Evolutionary conservation across 169 alveolate species (phyloP).

Genomic region (Condylostoma magnum): DNA sequence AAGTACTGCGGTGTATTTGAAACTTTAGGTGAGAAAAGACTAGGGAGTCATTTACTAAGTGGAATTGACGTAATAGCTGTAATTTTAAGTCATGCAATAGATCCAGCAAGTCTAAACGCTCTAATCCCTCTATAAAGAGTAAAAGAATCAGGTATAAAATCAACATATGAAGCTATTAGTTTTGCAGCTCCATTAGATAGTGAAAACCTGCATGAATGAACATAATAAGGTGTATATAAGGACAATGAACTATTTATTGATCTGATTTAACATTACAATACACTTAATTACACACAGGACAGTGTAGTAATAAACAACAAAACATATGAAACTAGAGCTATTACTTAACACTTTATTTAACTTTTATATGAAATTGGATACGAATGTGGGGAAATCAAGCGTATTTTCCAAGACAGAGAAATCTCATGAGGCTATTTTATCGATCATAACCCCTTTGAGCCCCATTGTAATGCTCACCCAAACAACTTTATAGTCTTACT

Average conservation of each 20-base stretch:
- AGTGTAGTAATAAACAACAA: not conserved
- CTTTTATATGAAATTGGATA: constrained; percentile 55
- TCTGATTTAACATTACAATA: not conserved
- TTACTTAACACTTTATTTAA: constrained; percentile 8
- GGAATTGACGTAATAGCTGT: constrained; percentile 37
- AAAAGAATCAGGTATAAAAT: not conserved
- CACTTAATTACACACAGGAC: not conserved
- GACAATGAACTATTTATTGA: not conserved
- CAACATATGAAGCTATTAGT: constrained; percentile 2
- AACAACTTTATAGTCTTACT: constrained; percentile 65
- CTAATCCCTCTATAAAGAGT: constrained; percentile 5
- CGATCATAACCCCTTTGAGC: constrained; percentile 65
- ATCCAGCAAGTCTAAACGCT: not conserved
- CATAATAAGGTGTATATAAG: not conserved
- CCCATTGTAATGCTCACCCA: constrained; percentile 74
- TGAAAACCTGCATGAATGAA: not conserved
- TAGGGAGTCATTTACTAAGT: constrained; percentile 63
- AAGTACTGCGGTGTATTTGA: constrained; percentile 69
- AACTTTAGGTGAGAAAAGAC: constrained; percentile 72
- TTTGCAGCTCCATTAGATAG: constrained; percentile 34
- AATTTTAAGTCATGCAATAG: not conserved
- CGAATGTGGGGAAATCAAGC: constrained; percentile 64
- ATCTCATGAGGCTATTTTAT: constrained; percentile 77
- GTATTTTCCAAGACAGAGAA: constrained; percentile 53
- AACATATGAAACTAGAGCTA: not conserved